Conservation (phyloP, 2,329 filamentous ascomycete genomes). For the Fonsecaea nubica region DNA sequence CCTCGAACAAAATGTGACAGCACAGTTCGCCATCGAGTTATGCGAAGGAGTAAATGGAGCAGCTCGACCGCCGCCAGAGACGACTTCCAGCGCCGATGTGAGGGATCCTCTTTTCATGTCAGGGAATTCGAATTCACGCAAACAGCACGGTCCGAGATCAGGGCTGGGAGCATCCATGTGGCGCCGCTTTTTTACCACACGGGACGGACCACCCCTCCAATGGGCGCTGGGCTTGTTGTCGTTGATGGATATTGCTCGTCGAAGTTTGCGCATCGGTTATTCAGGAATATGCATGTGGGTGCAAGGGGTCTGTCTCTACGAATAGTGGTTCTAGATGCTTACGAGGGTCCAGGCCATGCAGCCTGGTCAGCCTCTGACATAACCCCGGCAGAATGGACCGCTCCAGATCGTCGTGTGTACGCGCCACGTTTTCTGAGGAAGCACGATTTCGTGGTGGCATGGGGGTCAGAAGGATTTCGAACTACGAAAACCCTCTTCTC, state of each 20-base stretch:
- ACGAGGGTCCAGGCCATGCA: slow-evolving; percentile 4
- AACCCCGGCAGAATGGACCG: background rate
- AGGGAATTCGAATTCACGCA: background rate
- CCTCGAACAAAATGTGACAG: background rate
- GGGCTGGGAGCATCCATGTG: background rate
- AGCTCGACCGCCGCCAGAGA: background rate
- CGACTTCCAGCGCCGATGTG: background rate
- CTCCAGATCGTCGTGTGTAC: background rate
- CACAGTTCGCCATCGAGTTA: background rate
- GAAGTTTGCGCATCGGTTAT: slow-evolving; percentile 1
- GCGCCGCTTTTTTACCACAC: background rate
- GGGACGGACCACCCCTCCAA: background rate
- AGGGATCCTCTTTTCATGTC: background rate
- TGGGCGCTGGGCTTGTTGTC: background rate
- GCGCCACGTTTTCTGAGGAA: background rate
- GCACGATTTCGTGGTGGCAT: background rate
- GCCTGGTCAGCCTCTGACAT: background rate
- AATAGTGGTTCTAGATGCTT: background rate
- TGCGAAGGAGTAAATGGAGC: background rate
- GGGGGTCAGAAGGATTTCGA: background rate
- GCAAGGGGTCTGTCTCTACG: background rate
- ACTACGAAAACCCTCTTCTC: background rate
- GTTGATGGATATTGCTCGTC: background rate
- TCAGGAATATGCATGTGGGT: background rate
- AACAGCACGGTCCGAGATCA: background rate